Evolutionary conservation across 2,329 filamentous ascomycete species (phyloP), one percentile per base, ranked within the genome.

Genomic region (Talaromyces sp.): DNA sequence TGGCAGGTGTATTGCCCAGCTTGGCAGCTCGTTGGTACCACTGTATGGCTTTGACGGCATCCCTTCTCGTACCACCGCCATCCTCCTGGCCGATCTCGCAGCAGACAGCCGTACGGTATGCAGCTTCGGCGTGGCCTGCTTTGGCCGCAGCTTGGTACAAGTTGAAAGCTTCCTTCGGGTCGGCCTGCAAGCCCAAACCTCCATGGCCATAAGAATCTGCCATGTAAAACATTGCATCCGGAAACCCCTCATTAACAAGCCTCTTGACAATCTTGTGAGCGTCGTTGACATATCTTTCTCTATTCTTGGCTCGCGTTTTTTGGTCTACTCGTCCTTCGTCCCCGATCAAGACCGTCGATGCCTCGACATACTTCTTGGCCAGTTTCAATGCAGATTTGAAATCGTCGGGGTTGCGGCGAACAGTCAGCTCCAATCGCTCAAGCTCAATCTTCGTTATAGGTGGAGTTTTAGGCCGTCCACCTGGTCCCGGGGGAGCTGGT

Each of bases 11-110:
- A 71, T 99, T 93, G 3, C 95, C 93, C 2, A 98, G 82, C 13
- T 89, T 89, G 11, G 95, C 93, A 7, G 95, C 92, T 51, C 93
- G 90, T 73, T 93, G 92, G 76, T 99, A 99, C 95, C 95, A 99
- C 74, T 98, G 93, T 22, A 98, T 93, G 1, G 95, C 93, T 77
- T 98, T 98, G 66, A 93, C 78, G 0, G 92, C 91, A 71, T 99
- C 95, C 68, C 89, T 90, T 62, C 91, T 87, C 0, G 95, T 98
- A 27, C 95, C 95, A 58, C 95, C 95, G 32, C 93, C 93, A 69
- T 96, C 93, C 72, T 98, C 93, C 60, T 92, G 87, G 3, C 95
- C 95, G 69, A 99, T 92, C 74, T 99, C 95, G 72, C 95, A 98
- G 78, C 95, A 99, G 0, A 99, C 93, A 0, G 95, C 95, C 28